Conservation (phyloP, 768 basidiomycete species). For the Calocera viscosa region DNA sequence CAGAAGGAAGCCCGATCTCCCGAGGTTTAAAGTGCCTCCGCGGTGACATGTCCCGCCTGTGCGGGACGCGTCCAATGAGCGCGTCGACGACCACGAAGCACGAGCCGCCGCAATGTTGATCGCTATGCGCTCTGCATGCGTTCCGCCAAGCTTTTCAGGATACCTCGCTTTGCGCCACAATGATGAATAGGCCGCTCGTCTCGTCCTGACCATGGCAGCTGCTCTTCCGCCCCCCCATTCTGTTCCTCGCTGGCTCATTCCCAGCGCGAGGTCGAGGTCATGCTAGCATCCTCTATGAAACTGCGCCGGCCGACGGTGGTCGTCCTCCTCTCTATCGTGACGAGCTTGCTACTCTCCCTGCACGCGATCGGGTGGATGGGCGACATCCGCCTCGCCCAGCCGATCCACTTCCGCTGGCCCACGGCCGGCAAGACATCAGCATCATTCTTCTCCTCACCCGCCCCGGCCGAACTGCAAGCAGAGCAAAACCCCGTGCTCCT, state of each 20-base stretch:
- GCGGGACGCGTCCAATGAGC: no score
- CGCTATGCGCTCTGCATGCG: background rate
- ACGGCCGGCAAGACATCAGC: background rate
- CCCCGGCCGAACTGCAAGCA: background rate
- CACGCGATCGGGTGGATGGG: background rate
- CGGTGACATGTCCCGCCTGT: no score
- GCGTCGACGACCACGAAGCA: no score
- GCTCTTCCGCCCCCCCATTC: background rate
- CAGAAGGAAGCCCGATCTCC: no score
- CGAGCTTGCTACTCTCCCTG: background rate
- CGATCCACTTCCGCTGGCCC: background rate
- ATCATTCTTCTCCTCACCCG: background rate
- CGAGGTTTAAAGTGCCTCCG: no score
- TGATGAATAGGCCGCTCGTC: background rate
- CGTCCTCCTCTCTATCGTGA: background rate
- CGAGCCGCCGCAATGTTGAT: background rate
- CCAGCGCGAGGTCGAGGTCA: background rate
- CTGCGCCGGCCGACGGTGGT: background rate
- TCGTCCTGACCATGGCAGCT: background rate
- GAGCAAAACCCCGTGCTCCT: background rate
- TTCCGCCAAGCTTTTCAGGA: background rate
- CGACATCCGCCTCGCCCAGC: background rate
- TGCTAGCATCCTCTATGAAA: background rate
- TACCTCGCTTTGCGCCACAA: no score
- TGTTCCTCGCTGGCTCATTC: background rate